Base-by-base conservation (phyloP, 495 filamentous ascomycete species). In the Penicillium cosmopolitanum region DNA sequence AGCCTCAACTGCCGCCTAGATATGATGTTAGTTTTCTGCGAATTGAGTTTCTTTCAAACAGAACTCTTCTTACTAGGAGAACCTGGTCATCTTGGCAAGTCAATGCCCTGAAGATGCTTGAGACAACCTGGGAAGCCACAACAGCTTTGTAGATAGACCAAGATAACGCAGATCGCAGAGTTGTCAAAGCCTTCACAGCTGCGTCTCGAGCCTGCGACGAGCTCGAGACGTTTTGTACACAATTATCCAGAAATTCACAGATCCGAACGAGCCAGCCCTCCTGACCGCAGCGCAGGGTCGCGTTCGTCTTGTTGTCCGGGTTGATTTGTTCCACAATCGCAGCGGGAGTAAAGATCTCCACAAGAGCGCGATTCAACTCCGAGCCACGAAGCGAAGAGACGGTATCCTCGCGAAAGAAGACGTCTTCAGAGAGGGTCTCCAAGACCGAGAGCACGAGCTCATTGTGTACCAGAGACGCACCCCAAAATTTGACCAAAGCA, bases 381-480 rank as follows among this genome's bases (percentile, higher is more conserved):
- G 85, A 86, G 65, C 92, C 90, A 47, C 95, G 86, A 55, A 97
- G 68, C 13, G 87, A 90, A 25, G 93, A 93, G 5, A 90, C 86
- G 4, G 88, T 81, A 75, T 98, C 95, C 61, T 98, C 95, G 4
- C 88, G 85, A 61, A 88, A 90, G 74, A 97, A 97, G 31, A 98
- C 84, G 62, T 97, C 96, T 63, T 98, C 96, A 4, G 93, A 96
- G 47, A 98, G 80, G n/a, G 87, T 91, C 75, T 98, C 95, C 53
- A 99, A 79, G 43, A 97, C 84, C 33, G 84, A 86, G 7, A 96
- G 79, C 15, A 96, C 92, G 40, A 96, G 78, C 64, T 89, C 85
- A 73, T 92, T 92, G 71, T 91, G 89, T 15, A 87, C 84, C 19
- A 87, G 73, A 50, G 84, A 83, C 19, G 84, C 83, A n/a, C 80